Evolutionary conservation across 73 alveolate species (phyloP).

Genomic region (Symbiodinium natans): DNA sequence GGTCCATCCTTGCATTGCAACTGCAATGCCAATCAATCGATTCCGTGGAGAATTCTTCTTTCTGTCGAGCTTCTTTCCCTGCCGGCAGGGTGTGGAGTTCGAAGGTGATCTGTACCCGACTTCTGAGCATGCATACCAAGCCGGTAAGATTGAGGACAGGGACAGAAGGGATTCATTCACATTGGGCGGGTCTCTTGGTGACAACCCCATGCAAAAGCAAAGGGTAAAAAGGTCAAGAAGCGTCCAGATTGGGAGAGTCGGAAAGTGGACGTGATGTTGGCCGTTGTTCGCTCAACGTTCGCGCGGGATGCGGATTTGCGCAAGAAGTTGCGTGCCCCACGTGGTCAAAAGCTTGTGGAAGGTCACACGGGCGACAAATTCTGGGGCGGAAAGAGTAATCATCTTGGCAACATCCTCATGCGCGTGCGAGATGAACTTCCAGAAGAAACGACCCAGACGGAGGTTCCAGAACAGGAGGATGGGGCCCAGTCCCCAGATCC

Average conservation of each 20-base stretch:
- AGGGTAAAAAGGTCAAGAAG: neutral
- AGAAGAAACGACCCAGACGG: constrained; percentile 15
- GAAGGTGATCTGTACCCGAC: constrained; percentile 6
- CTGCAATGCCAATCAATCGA: constrained; percentile 5
- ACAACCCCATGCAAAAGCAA: neutral
- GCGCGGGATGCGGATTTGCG: neutral
- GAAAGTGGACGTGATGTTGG: constrained; percentile 6
- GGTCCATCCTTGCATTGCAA: neutral
- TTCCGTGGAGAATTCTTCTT: neutral
- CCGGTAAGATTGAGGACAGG: constrained; percentile 2
- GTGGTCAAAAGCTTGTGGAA: constrained; percentile 5
- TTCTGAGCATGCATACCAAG: constrained; percentile 1
- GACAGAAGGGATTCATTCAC: constrained; percentile 12
- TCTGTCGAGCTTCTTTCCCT: neutral
- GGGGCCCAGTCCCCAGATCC: neutral
- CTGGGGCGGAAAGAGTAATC: constrained; percentile 14
- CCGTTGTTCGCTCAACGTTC: neutral
- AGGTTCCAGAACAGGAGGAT: neutral
- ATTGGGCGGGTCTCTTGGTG: neutral
- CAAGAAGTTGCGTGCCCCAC: neutral
- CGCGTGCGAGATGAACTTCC: constrained; percentile 16
- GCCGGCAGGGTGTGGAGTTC: constrained; percentile 9
- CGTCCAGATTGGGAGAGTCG: neutral
- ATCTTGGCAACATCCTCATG: constrained; percentile 10
- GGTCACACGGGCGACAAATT: constrained; percentile 14